These are phyloP conservation scores for Elymus sibiricus DNA, from an alignment of 176 grass and related monocot species.

Conservation along the genomic window DNA sequence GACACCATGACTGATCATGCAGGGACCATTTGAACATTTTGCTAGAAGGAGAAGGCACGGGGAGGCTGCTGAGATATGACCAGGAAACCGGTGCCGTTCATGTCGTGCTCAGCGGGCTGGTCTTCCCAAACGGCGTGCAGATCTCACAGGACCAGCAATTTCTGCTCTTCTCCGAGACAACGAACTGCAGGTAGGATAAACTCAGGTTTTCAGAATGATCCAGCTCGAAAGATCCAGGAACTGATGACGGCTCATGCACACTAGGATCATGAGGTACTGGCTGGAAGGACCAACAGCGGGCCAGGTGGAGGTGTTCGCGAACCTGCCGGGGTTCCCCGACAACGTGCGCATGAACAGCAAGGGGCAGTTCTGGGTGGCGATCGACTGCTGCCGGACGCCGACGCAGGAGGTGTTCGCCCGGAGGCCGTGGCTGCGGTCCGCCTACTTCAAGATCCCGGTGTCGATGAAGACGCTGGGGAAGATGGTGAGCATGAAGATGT, in stretches of 20 bases:
- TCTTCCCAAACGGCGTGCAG: conserved; percentile 89
- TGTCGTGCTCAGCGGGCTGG: conserved; percentile 61
- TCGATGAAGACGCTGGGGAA: conserved; percentile 53
- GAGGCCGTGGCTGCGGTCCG: conserved; percentile 70
- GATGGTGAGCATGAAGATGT: conserved; percentile 61
- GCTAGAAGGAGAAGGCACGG: conserved; percentile 84
- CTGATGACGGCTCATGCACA: background rate
- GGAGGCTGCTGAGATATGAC: conserved; percentile 78
- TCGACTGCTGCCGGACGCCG: conserved; percentile 80
- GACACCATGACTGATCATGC: background rate
- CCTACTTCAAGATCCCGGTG: conserved; percentile 74
- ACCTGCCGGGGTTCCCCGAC: conserved; percentile 89
- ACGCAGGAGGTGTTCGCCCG: conserved; percentile 61
- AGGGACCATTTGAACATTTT: conserved; percentile 80
- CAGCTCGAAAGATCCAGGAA: background rate
- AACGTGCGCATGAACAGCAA: conserved; percentile 64
- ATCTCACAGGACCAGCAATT: conserved; percentile 79
- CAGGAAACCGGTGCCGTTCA: conserved; percentile 32
- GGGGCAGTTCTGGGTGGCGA: conserved; percentile 85
- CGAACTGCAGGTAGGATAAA: conserved; percentile 69
- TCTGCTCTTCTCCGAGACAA: conserved; percentile 82
- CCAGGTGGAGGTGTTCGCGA: conserved; percentile 61
- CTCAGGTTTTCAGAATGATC: background rate
- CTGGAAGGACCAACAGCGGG: conserved; percentile 46
- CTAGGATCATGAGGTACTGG: conserved; percentile 94